A percentile compares a stretch with the other conserved stretches of the same genome.
These are phyloP conservation scores for Plasmodium coatneyi DNA, from an alignment of 169 alveolate genomes.

Conservation along the genomic window DNA sequence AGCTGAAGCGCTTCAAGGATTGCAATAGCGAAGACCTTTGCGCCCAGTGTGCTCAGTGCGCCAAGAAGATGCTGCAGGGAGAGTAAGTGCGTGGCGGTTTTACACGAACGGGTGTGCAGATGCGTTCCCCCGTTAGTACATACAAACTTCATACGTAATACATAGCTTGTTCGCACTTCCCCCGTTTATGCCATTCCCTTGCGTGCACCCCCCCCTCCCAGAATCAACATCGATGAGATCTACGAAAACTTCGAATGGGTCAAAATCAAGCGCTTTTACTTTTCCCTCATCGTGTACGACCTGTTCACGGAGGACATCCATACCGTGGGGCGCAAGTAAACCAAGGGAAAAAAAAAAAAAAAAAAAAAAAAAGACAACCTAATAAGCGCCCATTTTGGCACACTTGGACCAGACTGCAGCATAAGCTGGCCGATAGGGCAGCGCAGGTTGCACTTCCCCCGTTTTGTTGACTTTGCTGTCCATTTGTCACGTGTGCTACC, in stretches of 20 bases:
- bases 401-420: background rate
- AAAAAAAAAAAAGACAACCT: background rate
- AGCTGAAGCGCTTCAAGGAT: slow-evolving; percentile 8
- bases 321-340: slow-evolving; percentile 26
- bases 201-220: background rate
- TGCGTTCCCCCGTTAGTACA: background rate
- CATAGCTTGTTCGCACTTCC: background rate
- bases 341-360: background rate
- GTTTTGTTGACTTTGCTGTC: background rate
- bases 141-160: background rate
- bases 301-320: slow-evolving; percentile 26
- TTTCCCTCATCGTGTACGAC: slow-evolving; percentile 50
- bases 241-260: slow-evolving; percentile 60
- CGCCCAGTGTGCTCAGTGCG: background rate
- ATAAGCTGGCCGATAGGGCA: background rate
- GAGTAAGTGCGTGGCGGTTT: slow-evolving; percentile 15
- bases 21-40: background rate
- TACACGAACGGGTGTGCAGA: background rate
- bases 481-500: background rate
- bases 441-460: background rate
- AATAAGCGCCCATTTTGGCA: background rate
- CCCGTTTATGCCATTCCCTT: background rate
- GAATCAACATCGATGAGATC: slow-evolving; percentile 44
- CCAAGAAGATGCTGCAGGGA: slow-evolving; percentile 1
- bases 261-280: slow-evolving; percentile 63